A percentile compares a stretch with the other conserved stretches of the same genome.
Conservation (phyloP, 352 stramenopile genomes). For the Pythium brachiatum region DNA sequence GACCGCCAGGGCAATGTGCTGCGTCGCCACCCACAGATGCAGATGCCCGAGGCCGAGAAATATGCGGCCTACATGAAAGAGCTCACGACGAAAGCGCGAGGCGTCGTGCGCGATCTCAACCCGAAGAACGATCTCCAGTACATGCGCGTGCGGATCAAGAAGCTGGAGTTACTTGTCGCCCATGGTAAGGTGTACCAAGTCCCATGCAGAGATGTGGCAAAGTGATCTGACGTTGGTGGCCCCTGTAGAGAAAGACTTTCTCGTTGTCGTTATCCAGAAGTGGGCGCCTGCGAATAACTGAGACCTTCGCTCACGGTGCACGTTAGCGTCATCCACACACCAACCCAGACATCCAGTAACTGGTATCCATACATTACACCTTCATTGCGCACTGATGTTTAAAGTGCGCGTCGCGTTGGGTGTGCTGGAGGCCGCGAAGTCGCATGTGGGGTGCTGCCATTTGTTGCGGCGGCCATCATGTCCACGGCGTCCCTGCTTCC, state of each 20-base stretch:
- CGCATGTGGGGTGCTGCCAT: constrained; percentile 24
- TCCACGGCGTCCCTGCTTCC: constrained; percentile 5
- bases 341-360: background rate
- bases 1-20: constrained; percentile 90
- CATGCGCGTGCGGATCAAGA: constrained; percentile 91
- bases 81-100: constrained; percentile 87
- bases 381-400: background rate
- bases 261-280: constrained; percentile 94
- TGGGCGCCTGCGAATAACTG: constrained; percentile 64
- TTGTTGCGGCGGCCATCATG: constrained; percentile 11
- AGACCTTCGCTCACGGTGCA: background rate
- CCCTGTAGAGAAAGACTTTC: constrained; percentile 85
- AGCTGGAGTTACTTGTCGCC: constrained; percentile 91
- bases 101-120: constrained; percentile 93
- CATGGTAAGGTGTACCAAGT: constrained; percentile 52
- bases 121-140: constrained; percentile 94
- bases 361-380: background rate
- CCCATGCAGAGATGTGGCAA: background rate
- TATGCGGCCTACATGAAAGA: constrained; percentile 92
- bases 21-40: constrained; percentile 88
- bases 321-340: background rate
- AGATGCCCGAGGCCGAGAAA: constrained; percentile 87
- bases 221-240: background rate
- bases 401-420: constrained; percentile 63
- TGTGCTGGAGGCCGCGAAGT: constrained; percentile 42